Base-by-base conservation (phyloP, 139 green algal genomes). In the Chlamydomonas urium region DNA sequence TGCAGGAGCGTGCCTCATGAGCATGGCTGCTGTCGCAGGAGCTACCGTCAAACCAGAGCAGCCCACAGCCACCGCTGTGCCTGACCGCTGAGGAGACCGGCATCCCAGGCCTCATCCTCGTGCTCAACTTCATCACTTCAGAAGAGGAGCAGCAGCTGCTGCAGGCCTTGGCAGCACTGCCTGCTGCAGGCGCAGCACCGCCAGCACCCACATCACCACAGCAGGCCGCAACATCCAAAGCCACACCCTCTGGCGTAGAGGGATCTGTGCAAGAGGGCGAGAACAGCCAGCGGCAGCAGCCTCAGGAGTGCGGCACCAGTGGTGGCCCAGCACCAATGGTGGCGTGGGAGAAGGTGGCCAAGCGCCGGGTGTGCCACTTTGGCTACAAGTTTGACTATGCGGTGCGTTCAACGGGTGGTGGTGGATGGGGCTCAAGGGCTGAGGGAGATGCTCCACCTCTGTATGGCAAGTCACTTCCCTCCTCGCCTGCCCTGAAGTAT, bases 331-430 rank as follows among this genome's bases (percentile, higher is more conserved):
- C 65, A 42, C 47, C 38, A 29, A 23, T 24, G 32, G 38, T 33
- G 4, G 70, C 63, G n/a, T 95, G 91, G 91, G 48, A 81, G 35
- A 5, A 68, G 10, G 81, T 98, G 42, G 82, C 90, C 3, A 88
- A 83, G 66, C 81, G 93, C 32, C 73, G 90, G 0, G 94, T 98
- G 63, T 83, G 90, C 73, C 93, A 98, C 74, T 97, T 87, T 75
- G 94, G 94, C 10, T 89, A 81, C 59, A 76, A 38, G 2, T 97
- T 97, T 75, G 71, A 89, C 8, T 83, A 83, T 47, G 42, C 47
- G 73, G 73, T 79, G 69, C 21, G 77, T 45, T n/a, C n/a, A n/a
- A n/a, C n/a, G n/a, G n/a, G n/a, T n/a, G n/a, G n/a, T n/a, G n/a
- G n/a, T n/a, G n/a, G n/a, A n/a, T n/a, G n/a, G n/a, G n/a, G n/a